Evolutionary conservation across 1,139 yeast species (phyloP).

Genomic region (Scheffersomyces segobiensis): DNA sequence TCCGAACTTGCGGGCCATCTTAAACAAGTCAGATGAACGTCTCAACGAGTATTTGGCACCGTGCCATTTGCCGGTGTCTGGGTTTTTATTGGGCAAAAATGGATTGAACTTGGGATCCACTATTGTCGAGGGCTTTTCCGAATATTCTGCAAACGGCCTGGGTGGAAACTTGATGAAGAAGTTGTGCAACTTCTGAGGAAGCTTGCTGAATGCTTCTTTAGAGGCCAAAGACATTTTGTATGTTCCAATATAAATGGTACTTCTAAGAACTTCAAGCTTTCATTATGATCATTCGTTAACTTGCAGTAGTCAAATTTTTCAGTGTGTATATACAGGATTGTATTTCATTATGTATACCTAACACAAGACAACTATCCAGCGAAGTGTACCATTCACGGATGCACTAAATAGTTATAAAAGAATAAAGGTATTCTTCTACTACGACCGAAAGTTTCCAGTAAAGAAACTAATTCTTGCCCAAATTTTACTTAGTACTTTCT

Average conservation of each 20-base stretch:
- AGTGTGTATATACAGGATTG: not conserved
- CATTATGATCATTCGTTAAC: not conserved
- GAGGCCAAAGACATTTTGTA: slow-evolving; percentile 22
- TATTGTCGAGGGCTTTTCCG: slow-evolving; percentile 63
- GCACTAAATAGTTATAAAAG: too few species aligned
- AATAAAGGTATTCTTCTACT: too few species aligned
- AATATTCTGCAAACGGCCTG: slow-evolving; percentile 68
- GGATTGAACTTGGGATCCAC: slow-evolving; percentile 79
- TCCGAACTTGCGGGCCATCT: slow-evolving; percentile 81
- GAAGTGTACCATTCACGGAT: too few species aligned
- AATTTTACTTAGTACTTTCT: too few species aligned
- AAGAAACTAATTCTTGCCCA: too few species aligned
- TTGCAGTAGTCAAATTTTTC: not conserved
- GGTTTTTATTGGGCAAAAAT: slow-evolving; percentile 82
- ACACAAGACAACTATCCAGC: too few species aligned
- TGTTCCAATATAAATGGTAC: not conserved
- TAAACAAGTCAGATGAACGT: slow-evolving; percentile 82
- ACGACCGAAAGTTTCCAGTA: too few species aligned
- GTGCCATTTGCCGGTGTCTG: slow-evolving; percentile 75
- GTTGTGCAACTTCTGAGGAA: slow-evolving; percentile 71
- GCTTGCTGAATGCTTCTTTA: slow-evolving; percentile 50
- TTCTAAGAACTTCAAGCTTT: not conserved
- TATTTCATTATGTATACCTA: too few species aligned
- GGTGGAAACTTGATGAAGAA: slow-evolving; percentile 89
- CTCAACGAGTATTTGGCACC: slow-evolving; percentile 79